phyloP scores from a whole-genome alignment of 2,329 filamentous ascomycete species.

The Mollisiaceae sp. region DNA sequence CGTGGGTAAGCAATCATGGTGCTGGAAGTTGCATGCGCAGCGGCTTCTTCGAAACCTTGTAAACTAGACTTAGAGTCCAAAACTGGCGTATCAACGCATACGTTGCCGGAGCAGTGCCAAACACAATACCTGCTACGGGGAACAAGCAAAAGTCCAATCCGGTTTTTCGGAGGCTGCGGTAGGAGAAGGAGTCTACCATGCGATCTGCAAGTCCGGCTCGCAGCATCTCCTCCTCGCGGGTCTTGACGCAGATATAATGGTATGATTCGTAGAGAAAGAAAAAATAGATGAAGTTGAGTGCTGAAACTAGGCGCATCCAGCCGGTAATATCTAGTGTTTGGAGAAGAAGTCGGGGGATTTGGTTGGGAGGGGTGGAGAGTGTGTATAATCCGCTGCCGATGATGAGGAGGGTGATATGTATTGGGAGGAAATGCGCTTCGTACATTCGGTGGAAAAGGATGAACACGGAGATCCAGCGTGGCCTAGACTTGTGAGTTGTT shows the following conservation, averaged over 20 bases:
- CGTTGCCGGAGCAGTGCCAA: conserved; percentile 69
- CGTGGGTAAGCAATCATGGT: neutral
- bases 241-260: conserved; percentile 64
- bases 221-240: conserved; percentile 69
- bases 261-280: conserved; percentile 71
- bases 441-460: conserved; percentile 71
- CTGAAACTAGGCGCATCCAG: conserved; percentile 59
- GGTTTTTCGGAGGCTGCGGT: conserved; percentile 60
- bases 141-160: conserved; percentile 68
- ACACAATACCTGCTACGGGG: conserved; percentile 70
- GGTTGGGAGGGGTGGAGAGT: conserved; percentile 55
- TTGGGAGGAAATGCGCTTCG: conserved; percentile 74
- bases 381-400: conserved; percentile 66
- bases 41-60: conserved; percentile 74
- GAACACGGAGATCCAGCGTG: conserved; percentile 53
- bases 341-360: conserved; percentile 57
- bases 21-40: neutral
- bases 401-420: conserved; percentile 69
- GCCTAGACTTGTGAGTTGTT: conserved; percentile 46
- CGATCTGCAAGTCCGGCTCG: conserved; percentile 66
- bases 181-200: conserved; percentile 62
- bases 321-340: conserved; percentile 67
- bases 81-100: conserved; percentile 73
- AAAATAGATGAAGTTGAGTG: conserved; percentile 66
- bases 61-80: conserved; percentile 71